Base-by-base conservation (phyloP, 768 basidiomycete species). In the Lactarius evosmus region DNA sequence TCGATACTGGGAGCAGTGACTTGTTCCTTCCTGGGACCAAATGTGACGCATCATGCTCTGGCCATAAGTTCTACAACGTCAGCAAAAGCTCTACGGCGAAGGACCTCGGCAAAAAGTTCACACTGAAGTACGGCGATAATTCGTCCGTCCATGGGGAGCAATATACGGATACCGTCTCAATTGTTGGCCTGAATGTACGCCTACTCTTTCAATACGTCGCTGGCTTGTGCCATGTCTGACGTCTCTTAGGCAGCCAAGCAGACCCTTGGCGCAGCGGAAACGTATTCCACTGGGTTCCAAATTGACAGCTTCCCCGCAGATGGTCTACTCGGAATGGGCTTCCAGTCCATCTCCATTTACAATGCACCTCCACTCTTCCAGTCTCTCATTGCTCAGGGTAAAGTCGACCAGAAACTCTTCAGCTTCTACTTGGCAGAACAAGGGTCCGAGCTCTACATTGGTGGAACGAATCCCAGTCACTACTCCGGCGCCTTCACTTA, bases 361-460 rank as follows among this genome's bases (percentile, higher is more conserved):
- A 66, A 66, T 50, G 60, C 64, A 9, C 30, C 58, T 2, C 68
- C 75, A 2, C 68, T 72, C 51, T 73, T 76, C 70, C 76, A 82
- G 59, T 80, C 78, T 33, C 77, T 84, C 38, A 62, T 80, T 19
- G 65, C 72, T 16, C 72, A 80, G 51, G 70, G 69, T n/a, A 59
- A 62, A 41, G 70, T 76, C 3, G 61, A 73, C 5, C 65, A 76
- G 27, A 68, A 76, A 51, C 72, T 77, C 65, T 85, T 85, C 63
- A 76, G 79, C 33, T 78, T 86, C 69, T 80, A 81, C 62, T 74
- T 85, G 50, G 69, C 78, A 7, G 22, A 73, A 16, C 69, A 72
- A 12, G 77, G 75, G 30, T 33, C 60, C 0, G 60, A 66, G 40
- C 64, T 66, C n/a, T 62, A 16, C 30, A 17, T 66, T 17, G 64